Percentiles rank a stretch among this genome's conserved stretches.
These are phyloP conservation scores for Beauveria sp. DNA, from an alignment of 2,329 filamentous ascomycete genomes.

Conservation along the genomic window DNA sequence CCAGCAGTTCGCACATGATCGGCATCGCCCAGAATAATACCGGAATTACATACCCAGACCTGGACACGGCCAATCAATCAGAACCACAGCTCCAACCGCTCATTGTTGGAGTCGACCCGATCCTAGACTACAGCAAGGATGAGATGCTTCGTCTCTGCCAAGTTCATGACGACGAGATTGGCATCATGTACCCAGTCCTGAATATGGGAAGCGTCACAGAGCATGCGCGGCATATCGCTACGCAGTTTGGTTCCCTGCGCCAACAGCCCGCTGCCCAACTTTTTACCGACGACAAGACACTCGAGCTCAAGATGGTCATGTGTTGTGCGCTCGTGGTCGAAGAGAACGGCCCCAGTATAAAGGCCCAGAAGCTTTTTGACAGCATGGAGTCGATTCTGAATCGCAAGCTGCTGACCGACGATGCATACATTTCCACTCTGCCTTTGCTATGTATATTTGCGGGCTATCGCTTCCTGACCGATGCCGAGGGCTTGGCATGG, in stretches of 20 bases:
- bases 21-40: slow-evolving; percentile 85
- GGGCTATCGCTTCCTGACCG: slow-evolving; percentile 73
- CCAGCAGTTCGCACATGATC: slow-evolving; percentile 76
- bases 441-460: slow-evolving; percentile 45
- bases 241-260: slow-evolving; percentile 57
- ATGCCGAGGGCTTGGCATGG: slow-evolving; percentile 82
- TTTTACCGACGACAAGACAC: slow-evolving; percentile 47
- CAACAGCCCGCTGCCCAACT: slow-evolving; percentile 26
- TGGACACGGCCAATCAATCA: slow-evolving; percentile 53
- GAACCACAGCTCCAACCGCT: background rate
- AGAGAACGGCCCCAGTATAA: slow-evolving; percentile 67
- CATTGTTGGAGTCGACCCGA: slow-evolving; percentile 49
- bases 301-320: slow-evolving; percentile 75
- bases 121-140: slow-evolving; percentile 70
- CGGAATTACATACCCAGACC: slow-evolving; percentile 58
- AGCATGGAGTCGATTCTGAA: slow-evolving; percentile 68
- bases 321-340: slow-evolving; percentile 73
- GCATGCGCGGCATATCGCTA: slow-evolving; percentile 62
- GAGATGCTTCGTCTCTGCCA: slow-evolving; percentile 73
- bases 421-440: slow-evolving; percentile 38
- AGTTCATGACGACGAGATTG: slow-evolving; percentile 83
- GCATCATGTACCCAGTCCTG: slow-evolving; percentile 84
- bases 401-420: slow-evolving; percentile 51
- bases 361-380: slow-evolving; percentile 65
- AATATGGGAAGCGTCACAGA: slow-evolving; percentile 63